phyloP scores from a whole-genome alignment of 1,139 yeast species.

The Nakaseomyces nivariensis region DNA sequence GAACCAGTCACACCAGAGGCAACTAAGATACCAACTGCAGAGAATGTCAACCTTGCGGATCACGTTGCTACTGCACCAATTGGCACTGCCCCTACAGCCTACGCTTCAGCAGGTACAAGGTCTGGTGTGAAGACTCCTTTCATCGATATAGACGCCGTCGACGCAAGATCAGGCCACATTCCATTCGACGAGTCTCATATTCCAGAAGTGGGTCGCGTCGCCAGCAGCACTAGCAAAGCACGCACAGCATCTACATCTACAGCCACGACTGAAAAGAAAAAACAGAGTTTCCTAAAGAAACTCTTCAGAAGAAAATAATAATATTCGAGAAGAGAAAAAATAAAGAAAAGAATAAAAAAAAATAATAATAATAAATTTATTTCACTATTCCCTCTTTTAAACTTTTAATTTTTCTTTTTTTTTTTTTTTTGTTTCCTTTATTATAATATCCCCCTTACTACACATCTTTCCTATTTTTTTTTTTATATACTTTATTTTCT shows the following conservation, averaged over 20 bases:
- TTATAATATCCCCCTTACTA: not conserved
- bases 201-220: not conserved
- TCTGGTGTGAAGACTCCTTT: conserved; percentile 1
- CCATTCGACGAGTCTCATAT: conserved; percentile 1
- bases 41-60: not conserved
- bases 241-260: not conserved
- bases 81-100: not conserved
- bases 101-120: too few relatives aligned
- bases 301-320: not conserved
- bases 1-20: not conserved
- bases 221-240: conserved; percentile 1
- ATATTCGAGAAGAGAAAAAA: not conserved
- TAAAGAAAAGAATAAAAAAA: not conserved
- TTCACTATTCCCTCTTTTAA: too few relatives aligned
- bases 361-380: too few relatives aligned
- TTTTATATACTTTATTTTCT: not conserved
- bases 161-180: conserved; percentile 3
- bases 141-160: conserved; percentile 3
- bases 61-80: not conserved
- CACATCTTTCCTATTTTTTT: not conserved
- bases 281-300: conserved; percentile 1
- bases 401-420: too few relatives aligned
- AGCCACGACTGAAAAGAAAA: not conserved
- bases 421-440: too few relatives aligned
- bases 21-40: not conserved